Conservation (phyloP, 345 rosid genomes). For the Barbarea vulgaris region DNA sequence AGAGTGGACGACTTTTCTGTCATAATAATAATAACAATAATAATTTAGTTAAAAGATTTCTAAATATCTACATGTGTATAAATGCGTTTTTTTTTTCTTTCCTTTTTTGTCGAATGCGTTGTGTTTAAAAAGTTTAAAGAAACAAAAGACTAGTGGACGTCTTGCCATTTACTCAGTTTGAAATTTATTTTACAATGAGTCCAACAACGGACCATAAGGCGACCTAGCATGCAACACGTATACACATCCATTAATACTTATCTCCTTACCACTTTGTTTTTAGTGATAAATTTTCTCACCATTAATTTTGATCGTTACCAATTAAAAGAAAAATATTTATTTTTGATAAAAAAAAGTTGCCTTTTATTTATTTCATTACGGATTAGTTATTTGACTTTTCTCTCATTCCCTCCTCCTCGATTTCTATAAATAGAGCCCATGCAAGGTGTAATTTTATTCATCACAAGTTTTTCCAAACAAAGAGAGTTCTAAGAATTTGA, state of each 20-base stretch:
- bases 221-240: background rate
- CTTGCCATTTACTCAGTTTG: background rate
- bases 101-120: background rate
- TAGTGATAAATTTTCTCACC: background rate
- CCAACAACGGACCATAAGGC: conserved; percentile 9
- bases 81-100: background rate
- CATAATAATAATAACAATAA: background rate
- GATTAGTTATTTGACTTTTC: background rate
- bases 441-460: background rate
- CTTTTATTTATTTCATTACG: background rate
- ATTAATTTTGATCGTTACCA: no score
- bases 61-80: background rate
- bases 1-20: conserved; percentile 2
- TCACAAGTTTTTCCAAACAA: background rate
- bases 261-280: conserved; percentile 11
- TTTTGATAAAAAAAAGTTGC: background rate
- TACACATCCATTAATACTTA: conserved; percentile 11
- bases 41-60: background rate
- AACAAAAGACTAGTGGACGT: background rate
- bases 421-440: conserved; percentile 15
- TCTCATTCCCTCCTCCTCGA: conserved; percentile 12
- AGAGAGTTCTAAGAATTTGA: background rate
- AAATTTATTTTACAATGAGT: background rate
- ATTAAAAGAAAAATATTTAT: background rate
- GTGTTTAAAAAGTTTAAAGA: background rate